Evolutionary conservation across 2,329 filamentous ascomycete genomes (phyloP), one percentile per base, ranked within the genome.

Genomic region (Endothia cerciana): DNA sequence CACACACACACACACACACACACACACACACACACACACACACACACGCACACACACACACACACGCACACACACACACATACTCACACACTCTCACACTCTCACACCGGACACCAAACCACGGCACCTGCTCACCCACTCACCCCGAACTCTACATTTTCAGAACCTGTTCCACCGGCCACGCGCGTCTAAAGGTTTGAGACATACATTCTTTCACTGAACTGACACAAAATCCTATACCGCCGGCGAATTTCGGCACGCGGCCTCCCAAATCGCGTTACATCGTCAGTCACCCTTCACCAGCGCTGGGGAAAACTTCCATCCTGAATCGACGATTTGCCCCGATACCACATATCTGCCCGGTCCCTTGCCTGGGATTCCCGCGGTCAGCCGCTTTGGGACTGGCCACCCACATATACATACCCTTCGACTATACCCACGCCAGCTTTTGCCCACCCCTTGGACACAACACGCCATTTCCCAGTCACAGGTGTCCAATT

Each of bases 191-290:
- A n/a, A n/a, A n/a, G 56, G 49, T 36, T 53, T 56, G 60, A 68
- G 66, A 65, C 66, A 63, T 64, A 63, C 60, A 51, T 60, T 64
- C 58, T 62, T 65, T 61, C 33, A 43, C 43, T 33, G 10, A 36
- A 57, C 63, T 60, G 57, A 60, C 57, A 49, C 47, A 43, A 30
- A 43, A 57, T 19, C 36, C 38, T n/a, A 41, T 38, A 60, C 63
- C 51, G 53, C 63, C 59, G 55, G 51, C 43, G 8, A 15, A 7
- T 38, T 60, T 59, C 56, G 65, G 65, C 62, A 63, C 63, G 51
- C 62, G 47, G 45, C 55, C 63, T 47, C 38, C 28, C 28, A 25
- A 28, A 25, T 55, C 47, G 30, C n/a, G 60, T 55, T 55, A 62
- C 47, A 62, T 40, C 33, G 45, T 62, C 45, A 11, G 17, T 38